Percentiles rank a stretch among this genome's conserved stretches.
Evolutionary conservation across 129 eudicot species (phyloP).

Genomic region (Centaurea solstitialis): DNA sequence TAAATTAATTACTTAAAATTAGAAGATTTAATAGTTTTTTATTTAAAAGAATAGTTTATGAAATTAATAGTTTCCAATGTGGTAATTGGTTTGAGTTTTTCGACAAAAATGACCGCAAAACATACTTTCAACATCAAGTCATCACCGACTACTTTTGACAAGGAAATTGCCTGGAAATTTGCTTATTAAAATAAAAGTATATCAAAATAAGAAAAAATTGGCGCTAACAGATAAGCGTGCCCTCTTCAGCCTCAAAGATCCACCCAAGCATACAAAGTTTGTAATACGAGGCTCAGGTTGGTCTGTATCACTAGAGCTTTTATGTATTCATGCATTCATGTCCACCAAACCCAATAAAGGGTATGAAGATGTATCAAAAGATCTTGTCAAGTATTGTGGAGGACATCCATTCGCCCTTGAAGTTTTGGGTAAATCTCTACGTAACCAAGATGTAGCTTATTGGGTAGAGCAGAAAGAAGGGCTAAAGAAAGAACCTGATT

Average conservation of each 20-base stretch:
- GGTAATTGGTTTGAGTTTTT: too few relatives aligned
- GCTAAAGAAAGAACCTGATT: conserved; percentile 15
- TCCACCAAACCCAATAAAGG: background rate
- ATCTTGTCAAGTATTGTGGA: conserved; percentile 15
- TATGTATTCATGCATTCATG: conserved; percentile 40
- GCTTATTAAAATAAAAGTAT: too few relatives aligned
- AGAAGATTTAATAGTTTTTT: too few relatives aligned
- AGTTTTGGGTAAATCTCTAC: conserved; percentile 25
- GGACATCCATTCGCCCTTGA: conserved; percentile 37
- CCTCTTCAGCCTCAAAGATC: background rate
- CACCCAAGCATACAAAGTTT: background rate
- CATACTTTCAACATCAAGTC: too few relatives aligned
- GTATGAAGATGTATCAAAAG: background rate
- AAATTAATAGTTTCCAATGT: too few relatives aligned
- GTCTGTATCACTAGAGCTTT: conserved; percentile 16
- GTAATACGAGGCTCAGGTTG: background rate
- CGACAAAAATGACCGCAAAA: too few relatives aligned
- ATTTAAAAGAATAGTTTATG: too few relatives aligned
- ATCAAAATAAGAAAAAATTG: too few relatives aligned
- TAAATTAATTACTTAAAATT: too few relatives aligned
- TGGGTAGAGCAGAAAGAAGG: conserved; percentile 2
- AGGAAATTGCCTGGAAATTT: too few relatives aligned
- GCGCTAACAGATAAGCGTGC: conserved; percentile 1
- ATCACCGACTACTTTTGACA: too few relatives aligned
- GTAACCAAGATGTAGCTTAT: background rate